A percentile compares a stretch with the other conserved stretches of the same genome.
Conservation (phyloP, 257 asterid species). For the Solanum dulcamara region DNA sequence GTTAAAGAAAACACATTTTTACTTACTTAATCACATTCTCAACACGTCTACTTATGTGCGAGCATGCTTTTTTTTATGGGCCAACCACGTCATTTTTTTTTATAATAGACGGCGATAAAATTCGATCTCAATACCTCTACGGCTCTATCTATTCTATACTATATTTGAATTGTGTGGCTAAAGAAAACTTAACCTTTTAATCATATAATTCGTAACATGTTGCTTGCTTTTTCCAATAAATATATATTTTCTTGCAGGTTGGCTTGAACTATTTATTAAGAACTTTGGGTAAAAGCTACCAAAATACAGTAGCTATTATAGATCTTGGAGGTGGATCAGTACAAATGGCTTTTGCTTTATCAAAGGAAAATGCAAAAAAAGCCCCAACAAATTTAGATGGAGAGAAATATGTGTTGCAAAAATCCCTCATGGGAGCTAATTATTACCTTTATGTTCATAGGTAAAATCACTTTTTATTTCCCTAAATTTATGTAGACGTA, state of each 20-base stretch:
- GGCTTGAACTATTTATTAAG: slow-evolving; percentile 1
- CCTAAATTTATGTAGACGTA: too few species aligned
- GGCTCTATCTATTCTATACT: too few species aligned
- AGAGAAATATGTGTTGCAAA: slow-evolving; percentile 17
- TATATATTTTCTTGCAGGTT: background rate
- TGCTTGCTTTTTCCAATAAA: slow-evolving; percentile 6
- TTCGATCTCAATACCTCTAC: too few species aligned
- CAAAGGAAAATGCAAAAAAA: slow-evolving; percentile 18
- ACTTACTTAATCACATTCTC: too few species aligned
- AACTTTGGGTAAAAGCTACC: background rate
- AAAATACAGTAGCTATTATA: slow-evolving; percentile 5
- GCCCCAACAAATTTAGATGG: slow-evolving; percentile 9
- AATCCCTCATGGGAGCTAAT: slow-evolving; percentile 8
- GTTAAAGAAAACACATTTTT: too few species aligned
- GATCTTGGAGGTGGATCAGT: slow-evolving; percentile 17
- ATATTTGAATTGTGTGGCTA: too few species aligned
- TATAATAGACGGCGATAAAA: too few species aligned
- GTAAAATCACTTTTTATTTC: background rate
- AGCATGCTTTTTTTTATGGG: too few species aligned
- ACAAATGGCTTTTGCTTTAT: slow-evolving; percentile 34
- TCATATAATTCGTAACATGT: background rate
- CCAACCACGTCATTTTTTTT: too few species aligned
- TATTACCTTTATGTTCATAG: slow-evolving; percentile 50
- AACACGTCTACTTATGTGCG: background rate
- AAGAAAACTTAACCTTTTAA: background rate